Evolutionary conservation across 1,284 basidiomycete genomes (phyloP).

Genomic region (Ganoderma meredithae): DNA sequence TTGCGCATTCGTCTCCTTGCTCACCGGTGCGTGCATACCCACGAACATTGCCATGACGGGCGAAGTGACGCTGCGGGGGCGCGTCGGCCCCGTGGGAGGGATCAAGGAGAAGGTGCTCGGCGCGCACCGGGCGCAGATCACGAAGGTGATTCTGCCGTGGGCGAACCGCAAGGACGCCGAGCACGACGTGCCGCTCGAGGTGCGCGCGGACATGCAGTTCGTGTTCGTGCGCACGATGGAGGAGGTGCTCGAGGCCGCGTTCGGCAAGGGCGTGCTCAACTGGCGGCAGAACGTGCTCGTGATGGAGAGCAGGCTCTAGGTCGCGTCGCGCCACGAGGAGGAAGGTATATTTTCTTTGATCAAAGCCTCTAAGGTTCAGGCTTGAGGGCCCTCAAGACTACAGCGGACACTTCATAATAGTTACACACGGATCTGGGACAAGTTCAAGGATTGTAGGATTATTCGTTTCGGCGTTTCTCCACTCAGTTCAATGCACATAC

Average conservation of each 20-base stretch:
- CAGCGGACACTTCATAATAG: background rate
- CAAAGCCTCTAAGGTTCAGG: background rate
- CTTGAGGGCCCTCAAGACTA: background rate
- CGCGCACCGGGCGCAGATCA: conserved; percentile 84
- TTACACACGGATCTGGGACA: background rate
- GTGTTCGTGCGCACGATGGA: conserved; percentile 81
- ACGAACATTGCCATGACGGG: conserved; percentile 84
- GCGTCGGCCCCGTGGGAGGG: conserved; percentile 83
- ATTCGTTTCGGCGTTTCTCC: background rate
- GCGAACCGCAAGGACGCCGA: conserved; percentile 88
- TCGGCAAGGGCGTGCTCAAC: conserved; percentile 67
- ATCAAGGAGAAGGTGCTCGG: conserved; percentile 87
- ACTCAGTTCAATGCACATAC: background rate
- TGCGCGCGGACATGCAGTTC: conserved; percentile 78
- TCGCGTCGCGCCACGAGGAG: background rate
- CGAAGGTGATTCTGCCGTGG: conserved; percentile 82
- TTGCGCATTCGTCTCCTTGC: conserved; percentile 84
- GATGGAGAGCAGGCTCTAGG: conserved; percentile 62
- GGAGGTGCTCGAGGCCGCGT: conserved; percentile 84
- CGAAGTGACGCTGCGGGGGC: conserved; percentile 81
- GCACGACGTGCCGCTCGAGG: conserved; percentile 78
- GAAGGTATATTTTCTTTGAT: background rate
- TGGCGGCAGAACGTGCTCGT: conserved; percentile 60
- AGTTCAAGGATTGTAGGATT: background rate
- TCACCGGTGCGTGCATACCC: conserved; percentile 78